Percentiles rank a stretch among this genome's conserved stretches.
Conservation (phyloP, 2,329 filamentous ascomycete genomes). For the Rutstroemia sp. region DNA sequence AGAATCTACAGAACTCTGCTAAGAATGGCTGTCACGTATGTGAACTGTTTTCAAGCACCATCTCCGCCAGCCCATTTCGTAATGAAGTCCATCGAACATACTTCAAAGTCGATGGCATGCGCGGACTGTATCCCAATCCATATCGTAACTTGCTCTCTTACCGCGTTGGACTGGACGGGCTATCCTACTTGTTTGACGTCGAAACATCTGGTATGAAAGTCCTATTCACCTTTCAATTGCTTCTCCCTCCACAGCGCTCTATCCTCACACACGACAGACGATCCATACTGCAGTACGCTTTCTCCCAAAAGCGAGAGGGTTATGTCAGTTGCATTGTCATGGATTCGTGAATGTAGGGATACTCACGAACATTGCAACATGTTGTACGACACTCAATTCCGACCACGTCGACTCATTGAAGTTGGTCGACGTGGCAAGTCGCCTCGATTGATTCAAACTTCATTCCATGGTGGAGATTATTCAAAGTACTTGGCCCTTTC, state of each 20-base stretch:
- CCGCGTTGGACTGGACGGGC: slow-evolving; percentile 6
- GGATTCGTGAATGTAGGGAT: slow-evolving; percentile 10
- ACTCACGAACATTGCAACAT: slow-evolving; percentile 9
- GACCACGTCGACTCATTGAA: slow-evolving; percentile 14
- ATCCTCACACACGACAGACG: slow-evolving; percentile 5
- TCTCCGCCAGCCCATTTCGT: not conserved
- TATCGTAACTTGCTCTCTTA: slow-evolving; percentile 5
- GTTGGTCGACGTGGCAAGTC: slow-evolving; percentile 7
- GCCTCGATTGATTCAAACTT: slow-evolving; percentile 7
- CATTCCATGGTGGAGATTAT: not conserved
- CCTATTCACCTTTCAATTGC: not conserved
- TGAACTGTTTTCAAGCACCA: slow-evolving; percentile 1
- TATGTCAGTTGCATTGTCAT: slow-evolving; percentile 7
- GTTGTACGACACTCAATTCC: slow-evolving; percentile 10
- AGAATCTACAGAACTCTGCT: slow-evolving; percentile 7
- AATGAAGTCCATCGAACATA: slow-evolving; percentile 3
- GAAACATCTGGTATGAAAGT: slow-evolving; percentile 10
- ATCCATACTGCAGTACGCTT: slow-evolving; percentile 5
- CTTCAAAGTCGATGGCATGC: slow-evolving; percentile 1
- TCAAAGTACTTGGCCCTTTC: slow-evolving; percentile 8
- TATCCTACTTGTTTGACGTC: slow-evolving; percentile 5
- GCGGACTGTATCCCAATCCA: not conserved
- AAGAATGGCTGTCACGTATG: slow-evolving; percentile 9
- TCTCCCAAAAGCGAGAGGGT: slow-evolving; percentile 4
- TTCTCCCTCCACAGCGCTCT: not conserved